Conservation (phyloP, 495 filamentous ascomycete species). For the Cercophora sp. region DNA sequence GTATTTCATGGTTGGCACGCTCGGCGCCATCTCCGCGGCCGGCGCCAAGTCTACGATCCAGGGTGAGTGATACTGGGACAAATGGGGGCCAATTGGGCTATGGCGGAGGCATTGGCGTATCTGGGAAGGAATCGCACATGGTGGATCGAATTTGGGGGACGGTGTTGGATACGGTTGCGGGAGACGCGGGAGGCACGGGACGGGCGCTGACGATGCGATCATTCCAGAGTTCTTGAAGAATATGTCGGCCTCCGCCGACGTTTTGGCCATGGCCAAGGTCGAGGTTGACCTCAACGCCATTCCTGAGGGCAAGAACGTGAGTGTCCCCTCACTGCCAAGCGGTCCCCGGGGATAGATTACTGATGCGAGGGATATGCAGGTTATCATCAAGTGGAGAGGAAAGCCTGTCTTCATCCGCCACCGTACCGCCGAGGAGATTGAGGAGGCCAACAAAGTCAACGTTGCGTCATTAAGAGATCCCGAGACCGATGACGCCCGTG, state of each 20-base stretch:
- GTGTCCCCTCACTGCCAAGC: slow-evolving; percentile 22
- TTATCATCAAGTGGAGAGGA: slow-evolving; percentile 99
- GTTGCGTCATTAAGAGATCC: slow-evolving; percentile 83
- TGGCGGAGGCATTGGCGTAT: neutral
- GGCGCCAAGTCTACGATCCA: slow-evolving; percentile 96
- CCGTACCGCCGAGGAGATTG: slow-evolving; percentile 83
- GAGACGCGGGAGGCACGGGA: neutral
- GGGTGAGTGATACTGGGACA: slow-evolving; percentile 55
- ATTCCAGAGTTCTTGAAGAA: slow-evolving; percentile 92
- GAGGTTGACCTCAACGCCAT: slow-evolving; percentile 90
- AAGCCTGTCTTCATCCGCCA: slow-evolving; percentile 99
- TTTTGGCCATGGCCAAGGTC: slow-evolving; percentile 98
- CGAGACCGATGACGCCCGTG: slow-evolving; percentile 83
- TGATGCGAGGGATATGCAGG: slow-evolving; percentile 48
- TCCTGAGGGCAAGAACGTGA: slow-evolving; percentile 98
- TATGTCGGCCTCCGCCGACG: slow-evolving; percentile 99
- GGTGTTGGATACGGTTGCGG: neutral
- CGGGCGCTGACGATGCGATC: slow-evolving; percentile 15
- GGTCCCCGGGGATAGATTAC: neutral
- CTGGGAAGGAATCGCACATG: neutral
- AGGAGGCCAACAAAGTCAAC: slow-evolving; percentile 74
- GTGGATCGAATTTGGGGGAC: neutral
- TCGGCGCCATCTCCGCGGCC: slow-evolving; percentile 84
- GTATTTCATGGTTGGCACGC: slow-evolving; percentile 97
- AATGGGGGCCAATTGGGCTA: neutral